phyloP scores from a whole-genome alignment of 257 asterid species.

The Sherardia arvensis region DNA sequence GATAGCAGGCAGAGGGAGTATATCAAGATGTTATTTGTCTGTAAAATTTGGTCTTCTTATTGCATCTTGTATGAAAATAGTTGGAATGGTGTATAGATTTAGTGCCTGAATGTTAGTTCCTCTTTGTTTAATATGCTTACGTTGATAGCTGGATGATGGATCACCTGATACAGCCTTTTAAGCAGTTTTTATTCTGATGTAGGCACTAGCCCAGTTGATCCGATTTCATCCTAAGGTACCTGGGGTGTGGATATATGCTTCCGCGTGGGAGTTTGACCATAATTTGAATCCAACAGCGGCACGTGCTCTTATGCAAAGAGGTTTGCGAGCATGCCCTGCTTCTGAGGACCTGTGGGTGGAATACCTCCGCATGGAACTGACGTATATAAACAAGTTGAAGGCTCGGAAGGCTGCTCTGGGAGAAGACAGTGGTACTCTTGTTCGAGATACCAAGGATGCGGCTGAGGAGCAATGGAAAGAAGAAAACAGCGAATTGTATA shows the following conservation, averaged over 20 bases:
- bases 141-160: background rate
- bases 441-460: conserved; percentile 23
- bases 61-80: background rate
- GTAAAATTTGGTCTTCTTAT: background rate
- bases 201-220: conserved; percentile 79
- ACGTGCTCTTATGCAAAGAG: conserved; percentile 86
- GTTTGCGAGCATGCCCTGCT: conserved; percentile 82
- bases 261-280: conserved; percentile 90
- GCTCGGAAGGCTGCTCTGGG: conserved; percentile 78
- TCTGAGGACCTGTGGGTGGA: conserved; percentile 94
- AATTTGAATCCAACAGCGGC: conserved; percentile 84
- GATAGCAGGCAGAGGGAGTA: background rate
- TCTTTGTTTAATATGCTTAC: background rate
- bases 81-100: background rate
- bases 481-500: conserved; percentile 59
- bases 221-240: conserved; percentile 92
- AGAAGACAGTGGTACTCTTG: conserved; percentile 42
- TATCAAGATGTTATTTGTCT: background rate
- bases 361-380: conserved; percentile 93
- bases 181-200: conserved; percentile 10
- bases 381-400: conserved; percentile 75
- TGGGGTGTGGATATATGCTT: conserved; percentile 91
- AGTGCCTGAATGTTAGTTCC: background rate
- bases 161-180: background rate
- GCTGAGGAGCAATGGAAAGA: conserved; percentile 66